Base-by-base conservation (phyloP, 1,284 basidiomycete species). In the Austroboletus novae-zelandiae region DNA sequence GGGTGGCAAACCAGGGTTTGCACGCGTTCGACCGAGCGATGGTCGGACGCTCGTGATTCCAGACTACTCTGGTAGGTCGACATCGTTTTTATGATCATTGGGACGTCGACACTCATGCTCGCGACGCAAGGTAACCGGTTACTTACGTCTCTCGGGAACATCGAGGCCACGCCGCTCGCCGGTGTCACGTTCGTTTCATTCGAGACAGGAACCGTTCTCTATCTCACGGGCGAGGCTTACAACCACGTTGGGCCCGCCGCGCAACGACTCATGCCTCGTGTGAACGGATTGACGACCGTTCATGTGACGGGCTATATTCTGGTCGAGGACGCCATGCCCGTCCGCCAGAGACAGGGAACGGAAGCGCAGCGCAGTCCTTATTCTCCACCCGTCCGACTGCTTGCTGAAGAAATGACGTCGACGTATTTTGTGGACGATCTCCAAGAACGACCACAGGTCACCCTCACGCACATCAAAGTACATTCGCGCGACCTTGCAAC, bases 141-240 rank as follows among this genome's bases (percentile, higher is more conserved):
- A 23, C 70, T 85, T 69, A 75, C 77, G 0, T 83, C 83, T 1
- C 71, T 86, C 5, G 83, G 84, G 14, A 85, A 85, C 57, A 77
- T 85, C 34, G 79, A 83, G 56, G 74, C 70, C 6, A 80, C 79
- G 0, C 75, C 78, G 0, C 57, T 79, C 3, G 83, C 81, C 7
- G 77, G 76, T 1, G 63, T 84, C 36, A 78, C 79, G 2, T 76
- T 85, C 48, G 61, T 79, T n/a, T 73, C 75, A 14, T 86, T 83
- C 57, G 65, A 59, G 3, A 74, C 73, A 0, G 83, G 84, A 4
- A 68, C 77, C 45, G 69, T 86, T 18, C 73, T 86, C 9, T 86
- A 86, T 58, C 59, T 85, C 25, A 84, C 84, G 4, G 83, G 84
- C 10, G 60, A 66, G 2, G 83, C 83, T 1, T 67, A 65, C 20